Evolutionary conservation across 306 rosid species (phyloP).

Genomic region (Vigna nakashimae): DNA sequence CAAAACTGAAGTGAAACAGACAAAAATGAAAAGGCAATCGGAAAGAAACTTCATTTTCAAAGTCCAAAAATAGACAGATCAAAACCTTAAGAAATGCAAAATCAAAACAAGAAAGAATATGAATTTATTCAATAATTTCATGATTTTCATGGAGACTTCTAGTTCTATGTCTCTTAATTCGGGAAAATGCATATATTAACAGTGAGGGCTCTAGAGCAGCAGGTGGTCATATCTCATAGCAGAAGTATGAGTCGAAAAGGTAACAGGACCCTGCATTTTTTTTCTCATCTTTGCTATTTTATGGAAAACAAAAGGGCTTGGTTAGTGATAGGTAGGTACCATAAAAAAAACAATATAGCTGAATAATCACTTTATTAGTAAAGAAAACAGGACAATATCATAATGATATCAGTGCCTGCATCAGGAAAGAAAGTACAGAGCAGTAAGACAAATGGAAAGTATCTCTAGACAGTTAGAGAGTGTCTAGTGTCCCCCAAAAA

Average conservation of each 20-base stretch:
- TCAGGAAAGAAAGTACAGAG: no score
- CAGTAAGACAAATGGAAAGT: no score
- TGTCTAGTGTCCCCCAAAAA: no score
- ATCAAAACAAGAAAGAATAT: constrained; percentile 1
- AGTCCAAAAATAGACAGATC: constrained; percentile 2
- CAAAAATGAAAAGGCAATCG: background rate
- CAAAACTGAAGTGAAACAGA: background rate
- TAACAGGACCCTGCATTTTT: constrained; percentile 12
- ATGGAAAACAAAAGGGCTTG: background rate
- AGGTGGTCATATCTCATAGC: background rate
- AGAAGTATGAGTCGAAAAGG: background rate
- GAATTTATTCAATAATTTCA: background rate
- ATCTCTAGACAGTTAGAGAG: no score
- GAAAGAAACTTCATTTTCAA: background rate
- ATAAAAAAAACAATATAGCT: no score
- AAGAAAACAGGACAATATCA: no score
- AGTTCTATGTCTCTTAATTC: background rate
- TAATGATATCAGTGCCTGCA: no score
- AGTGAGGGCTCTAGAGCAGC: background rate
- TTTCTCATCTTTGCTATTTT: background rate
- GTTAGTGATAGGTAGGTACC: background rate
- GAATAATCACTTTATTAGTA: no score
- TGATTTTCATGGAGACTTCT: background rate
- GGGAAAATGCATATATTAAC: background rate
- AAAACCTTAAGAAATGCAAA: background rate